Evolutionary conservation across 2,329 filamentous ascomycete species (phyloP), one percentile per base, ranked within the genome.

Genomic region (Samsoniella hepiali): DNA sequence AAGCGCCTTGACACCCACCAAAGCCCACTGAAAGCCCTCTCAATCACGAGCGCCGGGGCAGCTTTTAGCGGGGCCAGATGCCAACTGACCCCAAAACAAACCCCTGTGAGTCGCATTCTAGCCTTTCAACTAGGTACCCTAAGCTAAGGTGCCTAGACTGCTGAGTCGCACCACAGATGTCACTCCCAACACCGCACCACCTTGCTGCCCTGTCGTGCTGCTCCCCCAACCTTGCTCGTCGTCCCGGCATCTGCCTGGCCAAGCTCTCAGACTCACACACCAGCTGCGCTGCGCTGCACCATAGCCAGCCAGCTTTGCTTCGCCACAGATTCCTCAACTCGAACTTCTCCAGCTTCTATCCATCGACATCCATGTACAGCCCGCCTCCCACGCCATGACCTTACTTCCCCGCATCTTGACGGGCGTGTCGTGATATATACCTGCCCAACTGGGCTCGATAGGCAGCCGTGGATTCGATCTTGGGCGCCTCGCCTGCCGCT

Each of bases 391-490:
- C 45, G 54, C 54, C 51, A 63, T 63, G 61, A 58, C 36, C 34
- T n/a, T 34, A 44, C 17, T 63, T 56, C 61, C 61, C 61, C 61
- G 61, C 61, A 63, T 58, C 61, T 63, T 57, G 61, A 56, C 47
- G 44, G 61, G 54, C 31, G 49, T 47, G 58, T 61, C 49, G 58
- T 61, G 58, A 61, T 59, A 40, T 32, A 10, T 8, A 45, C 13
- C 49, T 42, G 31, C 56, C 45, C 56, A 29, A 51, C 47, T 53
- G 38, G 27, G 29, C 47, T 32, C 45, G 34, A 27, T 22, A 50
- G 47, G 34, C 45, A 59, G 47, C 44, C 17, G 38, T 27, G 29
- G 2, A 50, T 3, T 27, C 47, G 29, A 17, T 15, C 6, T 27
- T 32, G 11, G 38, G 36, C 13, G 6, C 32, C 8, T 31, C 42